Percentiles rank a stretch among this genome's conserved stretches.
These are phyloP conservation scores for Salvia splendens DNA, from an alignment of 257 asterid species.

Conservation along the genomic window DNA sequence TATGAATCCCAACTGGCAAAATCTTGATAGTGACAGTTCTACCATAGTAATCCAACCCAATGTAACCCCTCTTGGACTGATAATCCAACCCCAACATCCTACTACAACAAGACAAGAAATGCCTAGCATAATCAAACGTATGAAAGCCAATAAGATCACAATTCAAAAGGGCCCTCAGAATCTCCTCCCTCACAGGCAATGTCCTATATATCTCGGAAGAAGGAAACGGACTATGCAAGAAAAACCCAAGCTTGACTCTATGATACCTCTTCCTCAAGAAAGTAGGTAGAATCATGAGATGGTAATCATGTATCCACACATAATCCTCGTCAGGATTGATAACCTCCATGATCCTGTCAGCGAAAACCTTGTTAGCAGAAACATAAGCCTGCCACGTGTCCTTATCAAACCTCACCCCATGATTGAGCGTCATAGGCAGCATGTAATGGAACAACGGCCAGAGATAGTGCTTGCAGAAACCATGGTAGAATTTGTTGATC, in stretches of 20 bases:
- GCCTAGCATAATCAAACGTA: constrained; percentile 96
- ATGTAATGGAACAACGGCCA: constrained; percentile 94
- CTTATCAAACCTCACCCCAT: constrained; percentile 73
- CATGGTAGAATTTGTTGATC: constrained; percentile 66
- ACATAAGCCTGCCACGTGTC: constrained; percentile 77
- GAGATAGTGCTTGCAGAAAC: constrained; percentile 84
- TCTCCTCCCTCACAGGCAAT: constrained; percentile 87
- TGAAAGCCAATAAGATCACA: constrained; percentile 91
- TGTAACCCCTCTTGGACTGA: constrained; percentile 84
- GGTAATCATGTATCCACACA: constrained; percentile 92
- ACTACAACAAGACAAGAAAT: constrained; percentile 87
- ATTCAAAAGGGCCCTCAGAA: constrained; percentile 75
- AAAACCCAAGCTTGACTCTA: constrained; percentile 74
- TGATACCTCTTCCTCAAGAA: constrained; percentile 67
- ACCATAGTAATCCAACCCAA: constrained; percentile 84
- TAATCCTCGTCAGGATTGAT: constrained; percentile 75
- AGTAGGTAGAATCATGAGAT: constrained; percentile 81
- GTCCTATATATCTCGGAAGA: constrained; percentile 84
- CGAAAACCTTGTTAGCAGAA: constrained; percentile 75
- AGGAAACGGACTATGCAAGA: constrained; percentile 77
- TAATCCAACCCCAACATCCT: constrained; percentile 92
- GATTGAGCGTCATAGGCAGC: constrained; percentile 68
- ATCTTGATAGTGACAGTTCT: constrained; percentile 80
- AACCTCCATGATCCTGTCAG: constrained; percentile 82
- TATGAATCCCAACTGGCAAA: constrained; percentile 77